A percentile compares a stretch with the other conserved stretches of the same genome.
Conservation (phyloP, 139 green algal genomes). For the Haematococcus sp. region DNA sequence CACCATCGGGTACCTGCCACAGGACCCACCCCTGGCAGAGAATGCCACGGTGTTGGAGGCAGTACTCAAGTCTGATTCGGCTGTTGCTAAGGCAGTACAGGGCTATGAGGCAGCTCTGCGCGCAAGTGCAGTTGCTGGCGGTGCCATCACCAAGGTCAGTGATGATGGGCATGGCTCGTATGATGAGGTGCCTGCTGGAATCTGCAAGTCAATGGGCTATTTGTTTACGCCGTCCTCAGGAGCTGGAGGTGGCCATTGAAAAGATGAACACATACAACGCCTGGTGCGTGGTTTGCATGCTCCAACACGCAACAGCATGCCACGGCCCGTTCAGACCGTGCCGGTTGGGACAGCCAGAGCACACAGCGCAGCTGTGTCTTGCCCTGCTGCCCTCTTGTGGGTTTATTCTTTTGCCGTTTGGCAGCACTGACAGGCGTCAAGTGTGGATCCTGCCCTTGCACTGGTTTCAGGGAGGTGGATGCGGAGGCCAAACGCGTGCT, state of each 20-base stretch:
- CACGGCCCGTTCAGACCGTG: too few species aligned
- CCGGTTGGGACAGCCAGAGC: too few species aligned
- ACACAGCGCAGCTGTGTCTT: too few species aligned
- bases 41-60: conserved; percentile 37
- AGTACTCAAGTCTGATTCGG: conserved; percentile 38
- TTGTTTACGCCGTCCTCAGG: conserved; percentile 18
- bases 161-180: too few species aligned
- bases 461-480: conserved; percentile 34
- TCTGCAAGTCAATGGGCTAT: too few species aligned
- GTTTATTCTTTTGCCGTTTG: too few species aligned
- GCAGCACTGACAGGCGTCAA: too few species aligned
- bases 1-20: conserved; percentile 50
- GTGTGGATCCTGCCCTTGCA: too few species aligned
- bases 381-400: too few species aligned
- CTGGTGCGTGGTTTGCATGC: conserved; percentile 28
- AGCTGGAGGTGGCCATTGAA: conserved; percentile 62
- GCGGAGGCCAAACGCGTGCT: conserved; percentile 49
- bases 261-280: conserved; percentile 61
- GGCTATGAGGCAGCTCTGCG: conserved; percentile 40
- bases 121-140: conserved; percentile 1
- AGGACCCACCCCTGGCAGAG: conserved; percentile 45
- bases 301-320: too few species aligned
- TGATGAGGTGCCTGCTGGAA: too few species aligned
- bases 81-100: conserved; percentile 36
- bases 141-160: conserved; percentile 36